Evolutionary conservation across 2,329 filamentous ascomycete species (phyloP).

Genomic region (Colletotrichum coccodes): DNA sequence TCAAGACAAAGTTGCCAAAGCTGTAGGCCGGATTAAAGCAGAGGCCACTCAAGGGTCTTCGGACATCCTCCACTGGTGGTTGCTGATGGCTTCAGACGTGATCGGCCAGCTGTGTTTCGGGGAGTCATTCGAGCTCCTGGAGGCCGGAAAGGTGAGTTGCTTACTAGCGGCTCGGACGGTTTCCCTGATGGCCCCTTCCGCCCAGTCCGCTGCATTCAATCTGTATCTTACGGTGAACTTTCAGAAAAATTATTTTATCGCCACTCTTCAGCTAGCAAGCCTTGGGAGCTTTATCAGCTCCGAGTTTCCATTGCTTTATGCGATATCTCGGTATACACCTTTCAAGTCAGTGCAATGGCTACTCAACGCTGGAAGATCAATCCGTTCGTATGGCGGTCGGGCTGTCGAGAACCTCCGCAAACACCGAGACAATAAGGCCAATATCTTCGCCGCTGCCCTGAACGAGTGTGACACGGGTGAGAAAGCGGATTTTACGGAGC

Average conservation of each 20-base stretch:
- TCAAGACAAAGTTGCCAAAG: conserved; percentile 45
- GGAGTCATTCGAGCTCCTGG: conserved; percentile 63
- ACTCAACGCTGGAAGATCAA: neutral
- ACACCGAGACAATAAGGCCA: conserved; percentile 2
- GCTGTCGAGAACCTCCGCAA: conserved; percentile 11
- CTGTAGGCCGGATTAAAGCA: conserved; percentile 54
- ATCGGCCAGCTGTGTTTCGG: conserved; percentile 65
- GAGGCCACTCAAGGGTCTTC: conserved; percentile 50
- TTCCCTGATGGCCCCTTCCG: too few species aligned
- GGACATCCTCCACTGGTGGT: conserved; percentile 64
- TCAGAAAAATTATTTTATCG: neutral
- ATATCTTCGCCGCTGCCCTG: conserved; percentile 6
- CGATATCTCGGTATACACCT: neutral
- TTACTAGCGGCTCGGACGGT: too few species aligned
- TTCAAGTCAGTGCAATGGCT: neutral
- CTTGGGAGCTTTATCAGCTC: neutral
- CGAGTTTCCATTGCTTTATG: conserved; percentile 2
- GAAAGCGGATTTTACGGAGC: conserved; percentile 4
- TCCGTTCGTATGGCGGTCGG: neutral
- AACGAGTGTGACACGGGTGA: conserved; percentile 6
- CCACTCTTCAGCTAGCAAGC: neutral
- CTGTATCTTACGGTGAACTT: neutral
- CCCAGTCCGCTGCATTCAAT: neutral
- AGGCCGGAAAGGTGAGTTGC: conserved; percentile 55
- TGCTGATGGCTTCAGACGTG: conserved; percentile 64